Conservation (phyloP, 305 asterid genomes). For the Petunia hybrid region DNA sequence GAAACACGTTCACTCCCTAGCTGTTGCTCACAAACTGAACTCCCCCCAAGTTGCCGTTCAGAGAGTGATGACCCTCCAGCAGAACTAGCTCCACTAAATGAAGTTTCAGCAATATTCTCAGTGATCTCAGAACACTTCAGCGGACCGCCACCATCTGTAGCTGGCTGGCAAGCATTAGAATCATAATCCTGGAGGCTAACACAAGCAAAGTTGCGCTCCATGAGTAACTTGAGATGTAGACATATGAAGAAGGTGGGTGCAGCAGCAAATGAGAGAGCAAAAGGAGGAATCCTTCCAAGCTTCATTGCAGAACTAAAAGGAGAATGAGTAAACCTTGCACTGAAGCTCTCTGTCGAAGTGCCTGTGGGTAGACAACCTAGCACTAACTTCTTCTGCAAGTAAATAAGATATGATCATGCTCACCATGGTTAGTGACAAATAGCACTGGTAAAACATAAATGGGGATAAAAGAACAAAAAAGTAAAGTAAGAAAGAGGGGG, state of each 20-base stretch:
- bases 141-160: slow-evolving; percentile 40
- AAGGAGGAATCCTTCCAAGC: slow-evolving; percentile 63
- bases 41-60: slow-evolving; percentile 42
- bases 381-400: slow-evolving; percentile 52
- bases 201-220: slow-evolving; percentile 64
- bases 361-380: slow-evolving; percentile 57
- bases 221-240: slow-evolving; percentile 76
- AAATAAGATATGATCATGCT: not conserved
- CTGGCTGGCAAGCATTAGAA: slow-evolving; percentile 41
- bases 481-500: not conserved
- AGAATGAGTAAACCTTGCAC: slow-evolving; percentile 46
- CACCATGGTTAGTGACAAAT: not conserved
- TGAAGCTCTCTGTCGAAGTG: slow-evolving; percentile 52
- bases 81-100: slow-evolving; percentile 41
- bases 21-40: slow-evolving; percentile 33
- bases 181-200: slow-evolving; percentile 57
- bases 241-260: slow-evolving; percentile 73
- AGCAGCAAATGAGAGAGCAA: slow-evolving; percentile 65
- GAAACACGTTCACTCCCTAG: slow-evolving; percentile 41
- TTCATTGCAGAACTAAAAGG: slow-evolving; percentile 49
- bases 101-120: slow-evolving; percentile 36
- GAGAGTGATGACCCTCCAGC: slow-evolving; percentile 37
- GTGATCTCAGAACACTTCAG: slow-evolving; percentile 41
- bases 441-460: not conserved
- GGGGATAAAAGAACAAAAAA: slow-evolving; percentile 19